Base-by-base conservation (phyloP, 768 basidiomycete genomes). In the Tricholoma sp. region DNA sequence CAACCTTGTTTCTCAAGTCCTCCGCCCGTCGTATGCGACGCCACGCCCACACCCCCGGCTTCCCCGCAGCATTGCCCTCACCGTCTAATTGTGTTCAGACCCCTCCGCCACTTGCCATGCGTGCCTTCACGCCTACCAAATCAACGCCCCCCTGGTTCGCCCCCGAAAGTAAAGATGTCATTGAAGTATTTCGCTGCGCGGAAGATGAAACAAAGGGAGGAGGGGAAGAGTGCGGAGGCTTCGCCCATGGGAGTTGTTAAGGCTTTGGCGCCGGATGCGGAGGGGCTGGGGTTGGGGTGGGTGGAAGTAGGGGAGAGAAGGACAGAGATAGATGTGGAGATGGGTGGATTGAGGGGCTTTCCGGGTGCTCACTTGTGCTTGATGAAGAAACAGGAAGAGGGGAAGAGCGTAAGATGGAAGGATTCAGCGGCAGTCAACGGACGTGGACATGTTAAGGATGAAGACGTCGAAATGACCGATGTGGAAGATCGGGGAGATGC, bases 181-280 rank as follows among this genome's bases (percentile, higher is more conserved):
- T 65, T 85, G 50, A 80, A 79, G 61, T 83, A 85, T 59, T 85
- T 83, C 61, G 80, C 77, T 27, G 55, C 79, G 29, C 69, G 84
- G 56, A 83, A 78, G 75, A 79, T 77, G 74, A 79, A 77, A 66
- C 74, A 77, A 61, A 72, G 75, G 60, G 78, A 80, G 61, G 74
- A 64, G 57, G 59, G 49, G 22, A 35, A 18, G 7, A 59, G 63
- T 31, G 34, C 50, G 19, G 60, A 64, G 21, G 57, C 50, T 19
- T 59, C 61, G 31, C 58, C 56, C 19, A 45, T 52, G 19, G 49
- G 46, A n/a, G 21, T 7, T 41, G 54, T 22, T 5, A 29, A 55
- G 8, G 35, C 14, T 19, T 16, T 60, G 51, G 47, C 29, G 22
- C 50, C 45, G 14, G 55, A 57, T 12, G 43, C 11, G 12, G 51